phyloP scores from a whole-genome alignment of 352 stramenopile genomes.

The Thraustochytrium sp. region DNA sequence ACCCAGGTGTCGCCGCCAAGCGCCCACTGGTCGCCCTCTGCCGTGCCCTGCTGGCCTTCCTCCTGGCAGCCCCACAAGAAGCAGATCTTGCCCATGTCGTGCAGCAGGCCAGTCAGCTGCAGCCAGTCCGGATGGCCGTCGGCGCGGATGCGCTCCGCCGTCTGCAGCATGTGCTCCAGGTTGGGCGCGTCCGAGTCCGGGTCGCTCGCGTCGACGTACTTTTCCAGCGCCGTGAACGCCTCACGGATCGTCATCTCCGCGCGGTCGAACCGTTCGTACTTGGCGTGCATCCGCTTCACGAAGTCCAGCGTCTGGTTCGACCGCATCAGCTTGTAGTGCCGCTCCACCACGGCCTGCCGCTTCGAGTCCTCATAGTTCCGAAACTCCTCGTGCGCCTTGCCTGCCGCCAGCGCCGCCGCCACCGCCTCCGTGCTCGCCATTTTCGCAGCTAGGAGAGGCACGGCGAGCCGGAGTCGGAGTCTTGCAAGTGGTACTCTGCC shows the following conservation, averaged over 20 bases:
- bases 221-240: slow-evolving; percentile 69
- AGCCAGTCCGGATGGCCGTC: slow-evolving; percentile 83
- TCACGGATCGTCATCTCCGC: slow-evolving; percentile 80
- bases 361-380: slow-evolving; percentile 68
- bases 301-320: slow-evolving; percentile 62
- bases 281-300: slow-evolving; percentile 58
- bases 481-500: no score
- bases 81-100: slow-evolving; percentile 91
- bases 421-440: neutral
- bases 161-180: slow-evolving; percentile 84
- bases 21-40: slow-evolving; percentile 78
- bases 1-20: slow-evolving; percentile 87
- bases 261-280: slow-evolving; percentile 57
- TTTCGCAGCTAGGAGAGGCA: no score
- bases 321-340: slow-evolving; percentile 71
- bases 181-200: slow-evolving; percentile 80
- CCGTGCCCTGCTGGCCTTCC: slow-evolving; percentile 77
- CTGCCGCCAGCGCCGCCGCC: slow-evolving; percentile 42
- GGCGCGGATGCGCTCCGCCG: slow-evolving; percentile 78
- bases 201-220: slow-evolving; percentile 86
- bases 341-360: slow-evolving; percentile 62
- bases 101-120: slow-evolving; percentile 77
- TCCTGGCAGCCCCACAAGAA: slow-evolving; percentile 75
- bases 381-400: slow-evolving; percentile 67
- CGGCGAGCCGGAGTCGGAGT: no score